phyloP scores from a whole-genome alignment of 768 basidiomycete species.

The Cyclocybe aegerita region DNA sequence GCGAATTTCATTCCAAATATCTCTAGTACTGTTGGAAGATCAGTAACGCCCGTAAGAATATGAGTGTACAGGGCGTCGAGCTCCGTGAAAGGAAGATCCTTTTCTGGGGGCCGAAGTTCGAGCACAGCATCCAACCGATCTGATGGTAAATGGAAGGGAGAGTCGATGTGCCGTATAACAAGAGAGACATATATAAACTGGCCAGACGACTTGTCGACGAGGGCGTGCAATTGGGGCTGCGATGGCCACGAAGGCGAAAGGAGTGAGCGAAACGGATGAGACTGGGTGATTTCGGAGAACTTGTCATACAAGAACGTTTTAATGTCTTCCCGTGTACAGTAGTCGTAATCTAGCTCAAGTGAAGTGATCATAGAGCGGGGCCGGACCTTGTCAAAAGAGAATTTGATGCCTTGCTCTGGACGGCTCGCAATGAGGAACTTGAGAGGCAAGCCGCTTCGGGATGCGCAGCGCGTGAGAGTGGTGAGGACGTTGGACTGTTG shows the following conservation, averaged over 20 bases:
- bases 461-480: not conserved
- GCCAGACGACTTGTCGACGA: conserved; percentile 16
- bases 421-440: conserved; percentile 14
- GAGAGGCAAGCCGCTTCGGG: not conserved
- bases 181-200: conserved; percentile 18
- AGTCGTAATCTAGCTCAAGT: conserved; percentile 12
- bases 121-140: conserved; percentile 12
- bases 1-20: not conserved
- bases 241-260: conserved; percentile 14
- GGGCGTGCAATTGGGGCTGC: not conserved
- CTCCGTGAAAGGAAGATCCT: conserved; percentile 9
- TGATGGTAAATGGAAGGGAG: conserved; percentile 4
- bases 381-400: conserved; percentile 1
- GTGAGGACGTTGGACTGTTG: not conserved
- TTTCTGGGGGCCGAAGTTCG: not conserved
- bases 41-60: not conserved
- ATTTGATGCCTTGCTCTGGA: conserved; percentile 5
- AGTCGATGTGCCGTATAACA: conserved; percentile 10
- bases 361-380: not conserved
- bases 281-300: conserved; percentile 9
- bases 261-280: conserved; percentile 4
- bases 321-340: conserved; percentile 12
- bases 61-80: conserved; percentile 15
- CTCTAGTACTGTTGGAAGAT: not conserved
- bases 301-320: conserved; percentile 3